phyloP scores from a whole-genome alignment of 2,329 filamentous ascomycete species.

The Cytospora paraplurivora region DNA sequence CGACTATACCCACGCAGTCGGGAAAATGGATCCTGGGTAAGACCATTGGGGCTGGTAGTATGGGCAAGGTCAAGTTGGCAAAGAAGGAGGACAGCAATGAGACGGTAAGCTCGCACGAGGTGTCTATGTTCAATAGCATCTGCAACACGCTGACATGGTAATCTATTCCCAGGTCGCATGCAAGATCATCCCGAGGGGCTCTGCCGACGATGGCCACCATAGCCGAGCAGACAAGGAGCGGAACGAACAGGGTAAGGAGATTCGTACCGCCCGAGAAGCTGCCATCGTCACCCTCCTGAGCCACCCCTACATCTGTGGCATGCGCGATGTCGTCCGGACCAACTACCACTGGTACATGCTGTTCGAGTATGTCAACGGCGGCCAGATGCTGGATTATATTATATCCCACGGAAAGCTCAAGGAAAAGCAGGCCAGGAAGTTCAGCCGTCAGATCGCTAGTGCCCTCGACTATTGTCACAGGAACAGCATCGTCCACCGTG shows the following conservation, averaged over 20 bases:
- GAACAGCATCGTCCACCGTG: slow-evolving; percentile 96
- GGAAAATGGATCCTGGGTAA: slow-evolving; percentile 96
- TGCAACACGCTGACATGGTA: slow-evolving; percentile 21
- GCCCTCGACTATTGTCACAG: slow-evolving; percentile 96
- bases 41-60: slow-evolving; percentile 95
- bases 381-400: slow-evolving; percentile 99
- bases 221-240: slow-evolving; percentile 76
- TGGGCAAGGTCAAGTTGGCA: slow-evolving; percentile 98
- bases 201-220: slow-evolving; percentile 80
- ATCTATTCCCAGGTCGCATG: slow-evolving; percentile 75
- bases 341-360: slow-evolving; percentile 99
- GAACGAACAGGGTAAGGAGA: slow-evolving; percentile 94
- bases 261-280: slow-evolving; percentile 90
- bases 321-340: slow-evolving; percentile 92
- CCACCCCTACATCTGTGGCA: slow-evolving; percentile 93
- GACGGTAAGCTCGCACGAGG: slow-evolving; percentile 63
- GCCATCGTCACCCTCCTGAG: slow-evolving; percentile 93
- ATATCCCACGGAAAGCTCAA: slow-evolving; percentile 97
- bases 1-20: slow-evolving; percentile 85
- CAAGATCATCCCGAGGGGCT: slow-evolving; percentile 93
- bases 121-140: not conserved
- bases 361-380: slow-evolving; percentile 97
- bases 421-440: slow-evolving; percentile 97
- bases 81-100: slow-evolving; percentile 88
- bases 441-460: slow-evolving; percentile 94